Conservation (phyloP, 148 eudicot species). For the Rhododendron kiyosumense region DNA sequence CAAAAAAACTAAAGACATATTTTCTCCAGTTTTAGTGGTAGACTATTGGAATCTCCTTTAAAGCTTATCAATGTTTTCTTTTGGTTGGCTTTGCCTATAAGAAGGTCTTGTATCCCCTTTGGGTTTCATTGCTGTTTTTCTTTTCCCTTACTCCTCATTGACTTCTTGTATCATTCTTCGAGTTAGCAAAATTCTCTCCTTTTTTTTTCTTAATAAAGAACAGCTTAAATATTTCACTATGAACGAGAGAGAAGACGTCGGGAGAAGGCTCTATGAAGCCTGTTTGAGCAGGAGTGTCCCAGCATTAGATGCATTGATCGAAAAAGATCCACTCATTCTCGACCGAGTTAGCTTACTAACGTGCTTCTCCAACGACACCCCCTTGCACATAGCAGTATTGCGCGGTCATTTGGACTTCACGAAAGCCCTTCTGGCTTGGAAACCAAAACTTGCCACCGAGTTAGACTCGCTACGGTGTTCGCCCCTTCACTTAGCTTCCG, state of each 20-base stretch:
- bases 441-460: not conserved
- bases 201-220: not conserved
- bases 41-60: too few species aligned
- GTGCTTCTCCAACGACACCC: not conserved
- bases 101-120: not conserved
- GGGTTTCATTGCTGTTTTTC: too few species aligned
- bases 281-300: not conserved
- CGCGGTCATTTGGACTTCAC: not conserved
- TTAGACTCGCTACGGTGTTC: not conserved
- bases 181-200: too few species aligned
- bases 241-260: not conserved
- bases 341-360: not conserved
- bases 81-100: not conserved
- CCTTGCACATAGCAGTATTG: not conserved
- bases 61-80: not conserved
- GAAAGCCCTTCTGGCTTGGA: not conserved
- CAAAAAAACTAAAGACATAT: too few species aligned
- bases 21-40: too few species aligned
- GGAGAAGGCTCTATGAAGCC: not conserved
- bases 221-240: not conserved
- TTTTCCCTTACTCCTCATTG: too few species aligned
- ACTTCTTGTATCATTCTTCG: too few species aligned
- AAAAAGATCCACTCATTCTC: not conserved
- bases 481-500: not conserved
- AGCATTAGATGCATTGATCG: not conserved